These are phyloP conservation scores for Psilocybe azurescens DNA, from an alignment of 768 basidiomycete genomes.

Conservation along the genomic window DNA sequence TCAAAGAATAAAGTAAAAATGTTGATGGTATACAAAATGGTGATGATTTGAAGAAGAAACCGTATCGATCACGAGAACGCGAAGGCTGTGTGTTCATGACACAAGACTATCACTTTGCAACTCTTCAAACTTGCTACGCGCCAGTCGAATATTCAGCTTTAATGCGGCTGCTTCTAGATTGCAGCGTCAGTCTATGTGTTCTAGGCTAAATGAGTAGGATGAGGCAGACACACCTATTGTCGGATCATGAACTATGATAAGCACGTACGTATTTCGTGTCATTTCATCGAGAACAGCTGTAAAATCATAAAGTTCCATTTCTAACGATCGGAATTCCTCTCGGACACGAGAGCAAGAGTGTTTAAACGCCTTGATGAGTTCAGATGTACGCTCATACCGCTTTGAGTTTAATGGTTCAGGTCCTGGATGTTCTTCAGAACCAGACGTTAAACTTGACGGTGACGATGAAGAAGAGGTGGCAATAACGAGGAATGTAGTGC, in stretches of 20 bases:
- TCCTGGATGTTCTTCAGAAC: constrained; percentile 22
- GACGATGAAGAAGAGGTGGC: constrained; percentile 68
- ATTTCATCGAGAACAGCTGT: constrained; percentile 91
- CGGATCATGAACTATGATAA: constrained; percentile 89
- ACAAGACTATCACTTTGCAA: constrained; percentile 75
- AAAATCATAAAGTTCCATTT: constrained; percentile 86
- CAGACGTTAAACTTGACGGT: constrained; percentile 31
- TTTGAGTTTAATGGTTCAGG: constrained; percentile 59
- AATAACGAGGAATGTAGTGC: constrained; percentile 97
- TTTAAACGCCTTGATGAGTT: constrained; percentile 96
- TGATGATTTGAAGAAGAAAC: constrained; percentile 15
- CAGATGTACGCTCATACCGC: constrained; percentile 86
- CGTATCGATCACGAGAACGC: constrained; percentile 6
- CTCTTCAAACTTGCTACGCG: constrained; percentile 87
- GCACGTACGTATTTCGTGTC: constrained; percentile 91
- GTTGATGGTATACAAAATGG: constrained; percentile 26
- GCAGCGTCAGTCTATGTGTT: constrained; percentile 1
- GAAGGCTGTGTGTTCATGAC: constrained; percentile 28
- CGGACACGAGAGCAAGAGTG: constrained; percentile 86
- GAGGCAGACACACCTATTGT: constrained; percentile 65
- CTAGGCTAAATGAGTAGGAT: not conserved
- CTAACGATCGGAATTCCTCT: constrained; percentile 85
- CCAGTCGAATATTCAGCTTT: constrained; percentile 86
- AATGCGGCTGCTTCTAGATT: constrained; percentile 83
- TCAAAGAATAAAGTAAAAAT: constrained; percentile 9